Conservation (phyloP, 805 yeast genomes). For the Candida bentonensis region DNA sequence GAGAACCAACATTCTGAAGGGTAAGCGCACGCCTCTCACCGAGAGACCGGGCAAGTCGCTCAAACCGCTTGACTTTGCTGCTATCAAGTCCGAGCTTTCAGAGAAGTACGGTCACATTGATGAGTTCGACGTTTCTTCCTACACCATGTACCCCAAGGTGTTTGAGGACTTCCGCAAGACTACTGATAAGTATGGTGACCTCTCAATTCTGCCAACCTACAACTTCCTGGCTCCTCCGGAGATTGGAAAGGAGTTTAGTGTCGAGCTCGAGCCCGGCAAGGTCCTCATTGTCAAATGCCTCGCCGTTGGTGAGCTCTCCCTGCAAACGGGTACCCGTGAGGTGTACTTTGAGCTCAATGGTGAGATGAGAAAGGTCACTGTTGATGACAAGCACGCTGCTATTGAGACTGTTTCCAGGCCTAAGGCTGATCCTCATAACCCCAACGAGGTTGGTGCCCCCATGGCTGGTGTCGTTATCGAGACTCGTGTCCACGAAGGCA, state of each 20-base stretch:
- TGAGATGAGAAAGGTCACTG: constrained; percentile 90
- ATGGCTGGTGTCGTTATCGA: constrained; percentile 98
- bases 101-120: constrained; percentile 67
- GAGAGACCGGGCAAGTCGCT: constrained; percentile 86
- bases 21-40: constrained; percentile 82
- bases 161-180: constrained; percentile 73
- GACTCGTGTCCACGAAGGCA: constrained; percentile 77
- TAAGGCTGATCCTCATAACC: constrained; percentile 78
- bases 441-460: constrained; percentile 94
- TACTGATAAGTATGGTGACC: constrained; percentile 72
- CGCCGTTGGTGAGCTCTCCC: constrained; percentile 82
- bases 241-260: constrained; percentile 76
- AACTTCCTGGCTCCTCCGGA: constrained; percentile 78
- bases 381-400: constrained; percentile 76
- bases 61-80: constrained; percentile 66
- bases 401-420: constrained; percentile 77
- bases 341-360: constrained; percentile 97
- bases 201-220: constrained; percentile 87
- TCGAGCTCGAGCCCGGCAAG: constrained; percentile 92
- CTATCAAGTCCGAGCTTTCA: constrained; percentile 57
- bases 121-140: constrained; percentile 87
- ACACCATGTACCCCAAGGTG: constrained; percentile 97
- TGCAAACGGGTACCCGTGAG: constrained; percentile 81
- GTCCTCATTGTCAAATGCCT: constrained; percentile 77
- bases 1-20: constrained; percentile 78